Percentiles rank a stretch among this genome's conserved stretches.
Conservation (phyloP, 2,329 filamentous ascomycete species). For the Paecilomyces variotii region DNA sequence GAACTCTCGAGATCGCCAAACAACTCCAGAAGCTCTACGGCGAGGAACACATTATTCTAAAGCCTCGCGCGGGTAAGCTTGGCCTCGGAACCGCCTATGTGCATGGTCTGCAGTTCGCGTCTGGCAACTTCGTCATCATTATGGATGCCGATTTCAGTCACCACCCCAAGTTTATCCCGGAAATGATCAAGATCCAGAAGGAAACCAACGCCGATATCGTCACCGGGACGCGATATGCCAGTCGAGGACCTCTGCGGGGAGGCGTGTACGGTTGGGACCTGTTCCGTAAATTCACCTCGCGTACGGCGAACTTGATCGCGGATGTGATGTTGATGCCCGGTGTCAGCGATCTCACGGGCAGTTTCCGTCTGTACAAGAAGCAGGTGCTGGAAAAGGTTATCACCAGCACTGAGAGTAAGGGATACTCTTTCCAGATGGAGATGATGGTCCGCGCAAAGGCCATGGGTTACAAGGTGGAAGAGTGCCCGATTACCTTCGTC, state of each 20-base stretch:
- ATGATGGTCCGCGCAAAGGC: constrained; percentile 97
- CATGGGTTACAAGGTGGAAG: constrained; percentile 87
- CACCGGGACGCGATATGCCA: constrained; percentile 89
- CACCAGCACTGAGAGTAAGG: constrained; percentile 83
- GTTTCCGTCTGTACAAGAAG: constrained; percentile 92
- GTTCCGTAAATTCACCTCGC: constrained; percentile 65
- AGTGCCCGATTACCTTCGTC: constrained; percentile 94
- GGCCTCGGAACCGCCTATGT: constrained; percentile 96
- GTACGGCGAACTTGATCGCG: constrained; percentile 85
- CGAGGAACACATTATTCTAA: constrained; percentile 67
- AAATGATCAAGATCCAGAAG: constrained; percentile 80
- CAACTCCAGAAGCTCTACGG: constrained; percentile 84
- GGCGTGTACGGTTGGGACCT: constrained; percentile 97
- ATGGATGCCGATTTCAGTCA: constrained; percentile 99
- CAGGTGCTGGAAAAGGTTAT: constrained; percentile 84
- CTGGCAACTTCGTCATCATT: constrained; percentile 95
- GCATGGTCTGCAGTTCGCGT: constrained; percentile 81
- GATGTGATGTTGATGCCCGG: constrained; percentile 89
- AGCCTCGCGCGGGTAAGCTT: constrained; percentile 86
- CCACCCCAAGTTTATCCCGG: constrained; percentile 96
- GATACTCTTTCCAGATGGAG: constrained; percentile 99
- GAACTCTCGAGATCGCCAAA: constrained; percentile 80
- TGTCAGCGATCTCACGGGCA: constrained; percentile 91
- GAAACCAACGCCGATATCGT: constrained; percentile 85
- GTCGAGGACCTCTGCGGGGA: constrained; percentile 52